Evolutionary conservation across 768 basidiomycete genomes (phyloP), one percentile per base, ranked within the genome.

Genomic region (Leucosporidium yakuticum): DNA sequence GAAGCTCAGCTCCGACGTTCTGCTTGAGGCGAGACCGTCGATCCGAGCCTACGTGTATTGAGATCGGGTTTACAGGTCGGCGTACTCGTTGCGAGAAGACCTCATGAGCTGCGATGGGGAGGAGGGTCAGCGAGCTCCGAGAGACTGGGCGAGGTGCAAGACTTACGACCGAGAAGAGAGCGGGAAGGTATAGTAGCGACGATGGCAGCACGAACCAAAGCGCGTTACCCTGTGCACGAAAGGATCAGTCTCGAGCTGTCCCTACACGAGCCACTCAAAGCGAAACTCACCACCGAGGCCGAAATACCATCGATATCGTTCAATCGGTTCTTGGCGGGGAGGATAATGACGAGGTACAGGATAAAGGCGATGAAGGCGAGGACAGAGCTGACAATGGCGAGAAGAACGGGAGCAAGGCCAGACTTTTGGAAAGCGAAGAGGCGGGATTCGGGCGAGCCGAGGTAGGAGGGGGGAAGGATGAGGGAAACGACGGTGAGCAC

Each of bases 151-250:
- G n/a, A n/a, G n/a, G n/a, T n/a, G n/a, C n/a, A n/a, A n/a, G n/a
- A n/a, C n/a, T n/a, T n/a, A n/a, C n/a, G 44, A 19, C 21, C 20
- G 59, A 25, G 5, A 7, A 29, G 32, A 44, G 44, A 1, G 63
- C 71, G 5, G 65, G 65, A 34, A 73, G 17, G 63, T 64, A 67
- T 49, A 69, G 50, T 21, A 69, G 59, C n/a, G 47, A 47, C 1
- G 31, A 65, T 1, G 71, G 71, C 11, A 73, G 66, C 1, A 50
- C 27, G 58, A 67, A 73, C 71, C 71, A 73, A 62, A 69, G 71
- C 29, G 65, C 55, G 48, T 73, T 73, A 36, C 71, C 71, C 71
- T 67, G 44, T n/a, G 14, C 5, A 5, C 12, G n/a, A 36, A n/a
- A 17, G 20, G 36, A 20, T 59, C 12, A 59, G 57, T 36, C 20